Base-by-base conservation (phyloP, 768 basidiomycete species). In the Mycena floridula region DNA sequence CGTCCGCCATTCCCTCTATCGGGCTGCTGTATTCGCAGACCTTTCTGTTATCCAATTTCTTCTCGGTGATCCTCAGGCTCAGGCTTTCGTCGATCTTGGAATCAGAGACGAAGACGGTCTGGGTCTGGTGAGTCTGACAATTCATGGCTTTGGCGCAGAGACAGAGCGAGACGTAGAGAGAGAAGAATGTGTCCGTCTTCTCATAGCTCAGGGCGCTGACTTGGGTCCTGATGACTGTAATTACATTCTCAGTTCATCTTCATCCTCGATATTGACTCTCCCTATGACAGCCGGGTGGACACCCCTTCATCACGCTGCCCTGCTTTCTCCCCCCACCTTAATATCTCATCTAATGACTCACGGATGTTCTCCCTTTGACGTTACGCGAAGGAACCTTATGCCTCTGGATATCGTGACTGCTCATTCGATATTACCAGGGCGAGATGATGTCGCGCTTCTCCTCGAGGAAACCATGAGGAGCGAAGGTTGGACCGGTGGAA, bases 291-390 rank as follows among this genome's bases (percentile, higher is more conserved):
- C 79, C 48, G 94, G 95, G 25, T 98, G 96, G 96, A 92, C 90
- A 8, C 82, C 94, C 3, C 72, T 99, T 11, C 95, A 97, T 56
- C 85, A 95, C 66, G 91, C 95, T 7, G 88, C 88, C 7, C 65
- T 98, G 42, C 69, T 89, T 27, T 82, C 90, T 11, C 92, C 95
- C 25, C 89, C 94, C 3, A 93, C 93, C 2, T 69, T 98, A 18
- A 77, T 98, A 18, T 91, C 93, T 0, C 85, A 91, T 70, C 72
- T 99, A 20, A 83, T 98, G 66, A 95, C 90, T 9, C 88, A 91
- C 53, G 90, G 91, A 37, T 90, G 89, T 50, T 92, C 90, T 21
- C 82, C 89, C 0, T 81, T 89, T 49, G 76, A 81, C 5, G 59
- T 78, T 37, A 95, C 94, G 21, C 75, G 73, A 53, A 81, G 85